A percentile compares a stretch with the other conserved stretches of the same genome.
phyloP scores from a whole-genome alignment of 83 land plant species.

The Diphasiastrum complanatum region DNA sequence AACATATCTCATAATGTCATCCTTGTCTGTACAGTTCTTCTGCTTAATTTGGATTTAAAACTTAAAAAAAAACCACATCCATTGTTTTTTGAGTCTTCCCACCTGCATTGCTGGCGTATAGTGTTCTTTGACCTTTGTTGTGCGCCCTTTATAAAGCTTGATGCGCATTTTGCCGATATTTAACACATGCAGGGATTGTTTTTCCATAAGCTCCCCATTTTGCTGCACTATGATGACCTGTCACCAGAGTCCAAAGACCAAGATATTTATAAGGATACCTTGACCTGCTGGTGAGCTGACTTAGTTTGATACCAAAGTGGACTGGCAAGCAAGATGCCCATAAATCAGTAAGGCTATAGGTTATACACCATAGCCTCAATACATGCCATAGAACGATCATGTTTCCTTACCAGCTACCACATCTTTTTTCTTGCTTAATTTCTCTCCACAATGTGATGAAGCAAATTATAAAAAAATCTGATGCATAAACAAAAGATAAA shows the following conservation, averaged over 20 bases:
- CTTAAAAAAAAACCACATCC: constrained; percentile 3
- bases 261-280: neutral
- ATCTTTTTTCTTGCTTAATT: too few relatives aligned
- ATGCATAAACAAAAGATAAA: neutral
- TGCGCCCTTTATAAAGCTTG: constrained; percentile 76
- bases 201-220: constrained; percentile 61
- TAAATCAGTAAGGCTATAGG: too few relatives aligned
- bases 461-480: constrained; percentile 10
- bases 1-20: too few relatives aligned
- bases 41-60: neutral
- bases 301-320: neutral
- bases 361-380: too few relatives aligned
- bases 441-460: too few relatives aligned
- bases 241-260: neutral
- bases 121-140: constrained; percentile 64
- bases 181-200: constrained; percentile 56
- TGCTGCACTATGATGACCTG: constrained; percentile 74
- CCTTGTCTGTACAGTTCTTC: neutral
- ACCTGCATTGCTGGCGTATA: constrained; percentile 89
- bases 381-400: too few relatives aligned
- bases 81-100: too few relatives aligned
- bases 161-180: constrained; percentile 70
- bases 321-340: too few relatives aligned
- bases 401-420: too few relatives aligned
- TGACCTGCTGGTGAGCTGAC: neutral